Conservation (phyloP, 2,329 filamentous ascomycete species). For the Ceratocystis cacaofunesta region DNA sequence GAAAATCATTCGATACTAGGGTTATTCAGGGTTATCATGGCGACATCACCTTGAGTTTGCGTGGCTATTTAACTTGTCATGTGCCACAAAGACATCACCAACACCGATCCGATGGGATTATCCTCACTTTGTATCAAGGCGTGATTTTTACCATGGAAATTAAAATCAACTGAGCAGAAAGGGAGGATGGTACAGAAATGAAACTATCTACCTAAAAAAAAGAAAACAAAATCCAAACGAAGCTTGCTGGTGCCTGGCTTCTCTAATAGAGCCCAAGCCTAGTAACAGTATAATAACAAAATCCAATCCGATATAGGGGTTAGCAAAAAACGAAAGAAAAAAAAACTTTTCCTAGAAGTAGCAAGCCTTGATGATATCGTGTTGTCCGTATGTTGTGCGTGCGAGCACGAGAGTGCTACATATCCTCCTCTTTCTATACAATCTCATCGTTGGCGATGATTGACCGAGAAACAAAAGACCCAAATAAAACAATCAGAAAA, state of each 20-base stretch:
- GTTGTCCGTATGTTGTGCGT: neutral
- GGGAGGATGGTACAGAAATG: neutral
- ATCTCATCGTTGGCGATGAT: neutral
- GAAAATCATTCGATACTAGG: too few relatives aligned
- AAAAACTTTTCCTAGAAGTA: neutral
- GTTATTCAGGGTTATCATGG: too few relatives aligned
- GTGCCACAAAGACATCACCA: too few relatives aligned
- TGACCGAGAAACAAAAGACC: constrained; percentile 5
- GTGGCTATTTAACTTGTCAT: too few relatives aligned
- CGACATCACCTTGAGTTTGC: too few relatives aligned
- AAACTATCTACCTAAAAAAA: neutral
- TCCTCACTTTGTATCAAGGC: too few relatives aligned
- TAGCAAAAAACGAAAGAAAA: neutral
- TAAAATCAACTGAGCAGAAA: neutral
- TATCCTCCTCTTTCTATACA: constrained; percentile 11
- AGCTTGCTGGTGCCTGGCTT: constrained; percentile 2
- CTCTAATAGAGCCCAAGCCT: constrained; percentile 4
- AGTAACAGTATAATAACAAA: neutral
- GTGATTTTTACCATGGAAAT: too few relatives aligned
- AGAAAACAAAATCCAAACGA: neutral
- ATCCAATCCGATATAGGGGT: neutral
- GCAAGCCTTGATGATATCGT: neutral
- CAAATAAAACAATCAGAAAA: constrained; percentile 8
- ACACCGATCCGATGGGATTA: too few relatives aligned
- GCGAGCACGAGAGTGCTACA: neutral